Conservation (phyloP, 306 rosid genomes). For the Heteromeles arbutifolia region DNA sequence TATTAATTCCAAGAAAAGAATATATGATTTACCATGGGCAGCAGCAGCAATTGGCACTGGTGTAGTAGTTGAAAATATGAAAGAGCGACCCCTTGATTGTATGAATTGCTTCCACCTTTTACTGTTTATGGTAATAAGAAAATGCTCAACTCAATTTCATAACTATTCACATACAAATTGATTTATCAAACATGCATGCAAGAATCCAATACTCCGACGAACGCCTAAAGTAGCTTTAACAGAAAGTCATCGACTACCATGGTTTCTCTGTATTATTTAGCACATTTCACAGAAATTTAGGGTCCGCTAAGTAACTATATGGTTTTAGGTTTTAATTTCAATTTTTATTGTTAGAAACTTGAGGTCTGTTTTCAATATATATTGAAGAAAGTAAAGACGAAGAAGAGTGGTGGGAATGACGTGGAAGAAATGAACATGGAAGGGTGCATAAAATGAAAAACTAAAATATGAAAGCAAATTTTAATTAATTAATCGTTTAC, state of each 20-base stretch:
- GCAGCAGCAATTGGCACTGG: constrained; percentile 86
- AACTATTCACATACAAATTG: neutral
- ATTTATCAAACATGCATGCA: neutral
- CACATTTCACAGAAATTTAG: no score
- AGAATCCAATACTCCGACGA: neutral
- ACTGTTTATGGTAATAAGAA: constrained; percentile 40
- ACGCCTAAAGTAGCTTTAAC: neutral
- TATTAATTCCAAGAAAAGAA: neutral
- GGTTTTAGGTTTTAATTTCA: no score
- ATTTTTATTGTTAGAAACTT: no score
- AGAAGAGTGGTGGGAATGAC: no score
- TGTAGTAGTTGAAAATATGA: constrained; percentile 81
- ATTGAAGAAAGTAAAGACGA: no score
- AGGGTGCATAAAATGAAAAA: no score
- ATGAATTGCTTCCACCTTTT: constrained; percentile 76
- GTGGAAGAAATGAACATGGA: no score
- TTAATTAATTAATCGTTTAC: no score
- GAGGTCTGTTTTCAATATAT: no score
- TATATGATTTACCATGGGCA: constrained; percentile 54
- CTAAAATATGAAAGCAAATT: no score
- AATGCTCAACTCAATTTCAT: constrained; percentile 5
- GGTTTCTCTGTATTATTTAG: no score
- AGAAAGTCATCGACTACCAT: neutral
- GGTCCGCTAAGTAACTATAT: no score
- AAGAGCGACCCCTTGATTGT: constrained; percentile 91